A percentile compares a stretch with the other conserved stretches of the same genome.
phyloP scores from a whole-genome alignment of 2,329 filamentous ascomycete species.

The Trichoderma afroharzianum region DNA sequence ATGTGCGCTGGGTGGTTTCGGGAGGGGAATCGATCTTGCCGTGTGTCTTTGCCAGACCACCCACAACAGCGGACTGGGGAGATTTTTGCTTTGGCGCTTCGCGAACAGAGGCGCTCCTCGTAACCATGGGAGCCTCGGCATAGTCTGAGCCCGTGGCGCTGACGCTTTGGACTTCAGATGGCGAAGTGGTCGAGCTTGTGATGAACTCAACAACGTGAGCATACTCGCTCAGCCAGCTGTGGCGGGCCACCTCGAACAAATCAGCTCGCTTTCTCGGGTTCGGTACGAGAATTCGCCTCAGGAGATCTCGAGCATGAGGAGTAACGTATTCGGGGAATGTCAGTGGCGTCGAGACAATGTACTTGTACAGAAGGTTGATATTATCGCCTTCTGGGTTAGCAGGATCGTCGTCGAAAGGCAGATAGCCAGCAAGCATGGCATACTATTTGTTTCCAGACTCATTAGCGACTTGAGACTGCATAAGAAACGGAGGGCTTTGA shows the following conservation, averaged over 20 bases:
- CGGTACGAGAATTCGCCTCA: constrained; percentile 89
- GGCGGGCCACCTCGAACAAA: constrained; percentile 92
- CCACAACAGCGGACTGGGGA: constrained; percentile 45
- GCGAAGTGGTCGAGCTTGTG: constrained; percentile 88
- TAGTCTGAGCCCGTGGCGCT: constrained; percentile 59
- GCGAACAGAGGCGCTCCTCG: constrained; percentile 88
- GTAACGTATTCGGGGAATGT: constrained; percentile 99
- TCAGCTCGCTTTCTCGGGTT: constrained; percentile 94
- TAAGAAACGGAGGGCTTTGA: neutral
- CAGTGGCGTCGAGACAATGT: constrained; percentile 93
- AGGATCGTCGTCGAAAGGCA: constrained; percentile 97
- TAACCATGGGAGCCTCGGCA: constrained; percentile 58
- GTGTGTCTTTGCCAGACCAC: constrained; percentile 68
- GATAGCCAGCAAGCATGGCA: constrained; percentile 95
- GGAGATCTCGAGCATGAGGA: constrained; percentile 86
- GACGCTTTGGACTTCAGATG: constrained; percentile 78
- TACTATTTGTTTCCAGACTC: constrained; percentile 57
- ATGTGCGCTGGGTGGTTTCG: constrained; percentile 54
- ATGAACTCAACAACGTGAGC: constrained; percentile 96
- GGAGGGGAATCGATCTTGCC: constrained; percentile 68
- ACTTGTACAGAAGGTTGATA: constrained; percentile 98
- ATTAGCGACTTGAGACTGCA: neutral
- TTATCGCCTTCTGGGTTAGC: constrained; percentile 98
- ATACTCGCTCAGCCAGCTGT: constrained; percentile 97
- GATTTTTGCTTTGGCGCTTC: constrained; percentile 72